Evolutionary conservation across 257 asterid genomes (phyloP).

Genomic region (Ilex aquifolium): DNA sequence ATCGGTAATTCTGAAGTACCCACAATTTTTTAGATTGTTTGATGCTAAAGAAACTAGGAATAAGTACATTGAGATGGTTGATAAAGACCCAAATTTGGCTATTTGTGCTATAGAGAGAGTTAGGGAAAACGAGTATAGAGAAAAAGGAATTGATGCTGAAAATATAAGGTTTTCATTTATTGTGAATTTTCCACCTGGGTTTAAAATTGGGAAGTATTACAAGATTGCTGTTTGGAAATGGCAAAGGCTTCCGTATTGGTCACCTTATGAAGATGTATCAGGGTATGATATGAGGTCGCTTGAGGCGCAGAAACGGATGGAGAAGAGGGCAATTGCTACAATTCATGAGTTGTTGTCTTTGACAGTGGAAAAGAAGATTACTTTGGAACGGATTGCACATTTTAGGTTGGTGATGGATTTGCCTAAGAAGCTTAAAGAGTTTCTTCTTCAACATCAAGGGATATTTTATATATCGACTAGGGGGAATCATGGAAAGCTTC

Average conservation of each 20-base stretch:
- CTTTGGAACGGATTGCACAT: constrained; percentile 77
- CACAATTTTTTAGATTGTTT: constrained; percentile 57
- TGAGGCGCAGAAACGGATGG: constrained; percentile 90
- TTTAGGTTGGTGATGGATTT: constrained; percentile 69
- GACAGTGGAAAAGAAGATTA: constrained; percentile 75
- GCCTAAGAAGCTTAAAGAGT: constrained; percentile 85
- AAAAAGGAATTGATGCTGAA: constrained; percentile 71
- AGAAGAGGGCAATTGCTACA: constrained; percentile 80
- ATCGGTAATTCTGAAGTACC: constrained; percentile 65
- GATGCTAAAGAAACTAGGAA: constrained; percentile 83
- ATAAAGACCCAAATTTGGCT: constrained; percentile 39
- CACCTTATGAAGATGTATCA: constrained; percentile 70
- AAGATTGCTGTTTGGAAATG: constrained; percentile 89
- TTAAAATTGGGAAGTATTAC: constrained; percentile 76
- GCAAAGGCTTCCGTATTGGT: constrained; percentile 97
- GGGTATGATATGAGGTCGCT: constrained; percentile 79
- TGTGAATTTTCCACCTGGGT: constrained; percentile 83
- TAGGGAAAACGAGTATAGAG: constrained; percentile 70
- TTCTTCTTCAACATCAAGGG: constrained; percentile 86
- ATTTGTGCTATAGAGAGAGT: constrained; percentile 61
- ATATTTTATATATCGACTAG: constrained; percentile 73
- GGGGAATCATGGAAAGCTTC: constrained; percentile 82
- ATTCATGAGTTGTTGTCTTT: constrained; percentile 64
- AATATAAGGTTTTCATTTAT: constrained; percentile 68
- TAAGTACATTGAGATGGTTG: constrained; percentile 70